Conservation (phyloP, 1,139 yeast species). For the Torulaspora globosa region DNA sequence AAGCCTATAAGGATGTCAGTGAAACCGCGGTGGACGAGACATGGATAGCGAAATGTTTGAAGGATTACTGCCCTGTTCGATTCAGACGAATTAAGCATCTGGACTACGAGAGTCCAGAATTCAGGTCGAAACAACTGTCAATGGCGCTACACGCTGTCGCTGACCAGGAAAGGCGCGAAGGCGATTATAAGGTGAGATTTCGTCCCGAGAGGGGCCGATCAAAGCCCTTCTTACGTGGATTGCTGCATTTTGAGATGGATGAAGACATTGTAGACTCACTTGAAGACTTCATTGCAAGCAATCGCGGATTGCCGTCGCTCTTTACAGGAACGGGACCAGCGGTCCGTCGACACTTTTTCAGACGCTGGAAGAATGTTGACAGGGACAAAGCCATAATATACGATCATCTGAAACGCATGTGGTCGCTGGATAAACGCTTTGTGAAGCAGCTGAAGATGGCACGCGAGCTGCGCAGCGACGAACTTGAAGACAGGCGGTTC, state of each 20-base stretch:
- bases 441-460: not conserved
- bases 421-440: conserved; percentile 5
- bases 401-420: conserved; percentile 3
- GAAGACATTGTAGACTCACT: conserved; percentile 7
- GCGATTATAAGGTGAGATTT: not conserved
- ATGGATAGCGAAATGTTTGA: conserved; percentile 6
- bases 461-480: not conserved
- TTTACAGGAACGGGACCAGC: conserved; percentile 8
- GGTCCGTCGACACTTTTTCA: conserved; percentile 8
- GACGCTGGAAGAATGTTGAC: conserved; percentile 9
- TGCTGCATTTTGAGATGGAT: conserved; percentile 9
- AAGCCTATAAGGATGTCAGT: not conserved
- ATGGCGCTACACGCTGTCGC: conserved; percentile 2
- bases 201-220: conserved; percentile 1
- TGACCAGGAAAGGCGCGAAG: conserved; percentile 5
- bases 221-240: not conserved
- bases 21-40: conserved; percentile 5
- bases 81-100: conserved; percentile 7
- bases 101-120: conserved; percentile 8
- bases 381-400: conserved; percentile 6
- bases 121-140: conserved; percentile 3
- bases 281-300: conserved; percentile 6
- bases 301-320: conserved; percentile 5
- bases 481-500: not conserved
- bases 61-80: conserved; percentile 12